Percentiles rank a stretch among this genome's conserved stretches.
These are phyloP conservation scores for Graphilbum sp. DNA, from an alignment of 2,329 filamentous ascomycete species.

Conservation along the genomic window DNA sequence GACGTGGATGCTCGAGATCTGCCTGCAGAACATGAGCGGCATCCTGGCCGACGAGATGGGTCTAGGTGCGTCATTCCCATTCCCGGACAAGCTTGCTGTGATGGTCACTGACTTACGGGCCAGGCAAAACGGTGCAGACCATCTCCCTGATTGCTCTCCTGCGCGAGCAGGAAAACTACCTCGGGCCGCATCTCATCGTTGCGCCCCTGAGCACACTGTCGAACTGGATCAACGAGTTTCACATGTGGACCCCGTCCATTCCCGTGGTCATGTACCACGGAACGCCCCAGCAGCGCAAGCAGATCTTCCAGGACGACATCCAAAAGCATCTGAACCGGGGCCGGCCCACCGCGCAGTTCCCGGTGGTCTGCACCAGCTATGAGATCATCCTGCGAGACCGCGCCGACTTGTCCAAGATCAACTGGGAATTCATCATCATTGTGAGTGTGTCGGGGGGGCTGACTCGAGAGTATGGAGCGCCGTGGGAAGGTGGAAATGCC, in stretches of 20 bases:
- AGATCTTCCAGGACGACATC: slow-evolving; percentile 57
- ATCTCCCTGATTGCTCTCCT: slow-evolving; percentile 78
- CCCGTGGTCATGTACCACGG: slow-evolving; percentile 88
- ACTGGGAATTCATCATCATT: slow-evolving; percentile 97
- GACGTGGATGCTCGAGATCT: slow-evolving; percentile 85
- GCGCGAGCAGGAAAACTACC: slow-evolving; percentile 68
- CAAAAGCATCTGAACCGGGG: slow-evolving; percentile 50
- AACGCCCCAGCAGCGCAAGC: slow-evolving; percentile 56
- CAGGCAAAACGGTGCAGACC: slow-evolving; percentile 80
- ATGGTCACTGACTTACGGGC: background rate
- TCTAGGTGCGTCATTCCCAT: slow-evolving; percentile 30
- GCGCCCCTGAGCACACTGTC: slow-evolving; percentile 81
- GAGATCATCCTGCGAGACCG: slow-evolving; percentile 91
- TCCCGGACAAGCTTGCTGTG: background rate
- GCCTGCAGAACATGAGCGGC: slow-evolving; percentile 68
- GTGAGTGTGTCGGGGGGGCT: too few relatives aligned
- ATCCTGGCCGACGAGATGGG: slow-evolving; percentile 94
- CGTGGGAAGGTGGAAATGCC: too few relatives aligned
- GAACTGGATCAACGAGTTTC: slow-evolving; percentile 93
- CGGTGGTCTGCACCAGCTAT: slow-evolving; percentile 86
- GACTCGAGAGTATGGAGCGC: too few relatives aligned
- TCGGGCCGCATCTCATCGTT: slow-evolving; percentile 78
- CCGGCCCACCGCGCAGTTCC: slow-evolving; percentile 50
- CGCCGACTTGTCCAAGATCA: slow-evolving; percentile 62
- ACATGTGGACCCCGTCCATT: slow-evolving; percentile 76